Percentiles rank a stretch among this genome's conserved stretches.
Conservation (phyloP, 108 stramenopile species). For the Skeletonema costatum region DNA sequence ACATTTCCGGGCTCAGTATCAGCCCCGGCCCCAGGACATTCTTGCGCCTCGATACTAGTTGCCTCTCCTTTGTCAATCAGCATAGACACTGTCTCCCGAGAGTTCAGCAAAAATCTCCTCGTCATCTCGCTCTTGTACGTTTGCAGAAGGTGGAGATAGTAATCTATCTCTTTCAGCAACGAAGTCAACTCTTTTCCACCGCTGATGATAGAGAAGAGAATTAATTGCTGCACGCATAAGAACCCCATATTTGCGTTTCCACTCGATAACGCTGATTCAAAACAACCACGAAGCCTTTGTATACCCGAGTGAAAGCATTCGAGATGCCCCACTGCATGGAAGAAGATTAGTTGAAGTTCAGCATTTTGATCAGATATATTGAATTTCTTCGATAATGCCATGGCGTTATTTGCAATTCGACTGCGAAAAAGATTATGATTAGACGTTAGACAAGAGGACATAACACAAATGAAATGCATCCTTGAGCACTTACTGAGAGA, state of each 20-base stretch:
- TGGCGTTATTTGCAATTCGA: no score
- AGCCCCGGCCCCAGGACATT: neutral
- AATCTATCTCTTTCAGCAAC: neutral
- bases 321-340: no score
- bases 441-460: no score
- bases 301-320: no score
- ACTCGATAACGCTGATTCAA: slow-evolving; percentile 18
- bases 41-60: neutral
- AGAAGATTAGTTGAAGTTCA: no score
- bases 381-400: no score
- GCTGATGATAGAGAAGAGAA: neutral
- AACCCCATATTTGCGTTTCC: slow-evolving; percentile 18
- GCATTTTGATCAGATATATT: no score
- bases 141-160: slow-evolving; percentile 6
- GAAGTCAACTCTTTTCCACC: neutral
- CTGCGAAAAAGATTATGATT: no score
- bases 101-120: neutral
- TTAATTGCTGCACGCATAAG: neutral
- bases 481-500: no score
- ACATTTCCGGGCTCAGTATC: neutral
- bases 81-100: neutral
- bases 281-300: neutral
- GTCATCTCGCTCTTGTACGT: neutral
- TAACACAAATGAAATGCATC: no score
- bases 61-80: neutral